These are phyloP conservation scores for Colletotrichum tofieldiae DNA, from an alignment of 2,329 filamentous ascomycete genomes.

Conservation along the genomic window DNA sequence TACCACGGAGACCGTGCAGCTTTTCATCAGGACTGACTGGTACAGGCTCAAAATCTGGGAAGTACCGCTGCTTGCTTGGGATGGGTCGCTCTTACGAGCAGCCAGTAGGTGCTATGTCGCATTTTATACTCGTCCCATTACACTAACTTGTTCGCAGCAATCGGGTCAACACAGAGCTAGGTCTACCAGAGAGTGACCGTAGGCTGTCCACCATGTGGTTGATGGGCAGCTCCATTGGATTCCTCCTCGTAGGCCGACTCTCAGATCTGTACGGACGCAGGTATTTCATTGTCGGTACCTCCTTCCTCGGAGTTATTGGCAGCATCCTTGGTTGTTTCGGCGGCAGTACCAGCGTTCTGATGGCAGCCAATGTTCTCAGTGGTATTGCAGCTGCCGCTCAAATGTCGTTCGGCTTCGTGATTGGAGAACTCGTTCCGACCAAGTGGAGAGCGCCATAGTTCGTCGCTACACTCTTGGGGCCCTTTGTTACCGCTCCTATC, in stretches of 20 bases:
- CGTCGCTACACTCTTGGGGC: constrained; percentile 59
- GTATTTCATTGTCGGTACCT: constrained; percentile 43
- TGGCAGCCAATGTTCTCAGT: constrained; percentile 56
- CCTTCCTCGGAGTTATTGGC: constrained; percentile 54
- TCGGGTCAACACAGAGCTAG: constrained; percentile 53
- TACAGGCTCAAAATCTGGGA: constrained; percentile 2
- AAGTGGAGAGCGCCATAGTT: constrained; percentile 56
- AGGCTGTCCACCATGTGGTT: constrained; percentile 57
- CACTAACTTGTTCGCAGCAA: constrained; percentile 39
- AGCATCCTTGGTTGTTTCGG: constrained; percentile 56
- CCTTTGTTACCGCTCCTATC: constrained; percentile 55
- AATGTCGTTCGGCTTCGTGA: constrained; percentile 58
- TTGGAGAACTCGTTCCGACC: constrained; percentile 62
- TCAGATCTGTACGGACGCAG: constrained; percentile 36
- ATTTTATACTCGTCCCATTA: neutral
- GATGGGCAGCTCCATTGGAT: constrained; percentile 56
- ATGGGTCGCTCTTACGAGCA: constrained; percentile 56
- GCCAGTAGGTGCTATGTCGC: constrained; percentile 46
- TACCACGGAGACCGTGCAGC: neutral
- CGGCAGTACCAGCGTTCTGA: constrained; percentile 54
- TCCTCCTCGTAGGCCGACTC: constrained; percentile 43
- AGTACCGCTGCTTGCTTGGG: constrained; percentile 49
- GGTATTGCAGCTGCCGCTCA: constrained; percentile 59
- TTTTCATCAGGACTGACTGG: neutral
- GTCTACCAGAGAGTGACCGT: constrained; percentile 50